phyloP scores from a whole-genome alignment of 2,329 filamentous ascomycete genomes.

The Neopestalotiopsis sp. region DNA sequence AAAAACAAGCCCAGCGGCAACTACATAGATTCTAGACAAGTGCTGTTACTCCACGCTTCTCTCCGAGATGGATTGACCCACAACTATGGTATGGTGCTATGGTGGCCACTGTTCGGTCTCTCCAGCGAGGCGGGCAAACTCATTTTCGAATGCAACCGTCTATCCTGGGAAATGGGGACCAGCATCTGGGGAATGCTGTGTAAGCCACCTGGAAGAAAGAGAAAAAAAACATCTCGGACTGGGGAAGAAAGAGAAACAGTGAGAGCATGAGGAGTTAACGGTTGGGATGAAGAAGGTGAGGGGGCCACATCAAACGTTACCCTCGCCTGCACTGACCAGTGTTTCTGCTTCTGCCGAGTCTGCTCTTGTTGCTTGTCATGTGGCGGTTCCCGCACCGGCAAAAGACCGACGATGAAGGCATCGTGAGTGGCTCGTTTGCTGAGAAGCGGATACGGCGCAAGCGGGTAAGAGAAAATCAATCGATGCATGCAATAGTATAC shows the following conservation, averaged over 20 bases:
- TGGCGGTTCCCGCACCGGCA: conserved; percentile 1
- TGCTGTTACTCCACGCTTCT: background rate
- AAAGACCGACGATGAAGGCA: background rate
- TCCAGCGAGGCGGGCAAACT: background rate
- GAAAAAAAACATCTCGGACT: background rate
- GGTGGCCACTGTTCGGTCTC: background rate
- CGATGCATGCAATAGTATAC: background rate
- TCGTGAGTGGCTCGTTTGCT: conserved; percentile 1
- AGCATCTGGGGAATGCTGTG: background rate
- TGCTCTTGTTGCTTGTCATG: background rate
- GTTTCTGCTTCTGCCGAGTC: background rate
- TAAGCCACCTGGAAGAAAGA: background rate
- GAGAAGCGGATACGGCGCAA: background rate
- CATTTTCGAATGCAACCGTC: background rate
- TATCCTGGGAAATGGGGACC: background rate
- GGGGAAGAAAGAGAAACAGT: background rate
- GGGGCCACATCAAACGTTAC: background rate
- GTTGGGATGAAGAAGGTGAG: background rate
- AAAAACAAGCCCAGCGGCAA: background rate
- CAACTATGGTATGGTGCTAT: background rate
- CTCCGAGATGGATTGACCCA: background rate
- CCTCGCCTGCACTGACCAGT: background rate
- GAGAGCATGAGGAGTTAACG: background rate
- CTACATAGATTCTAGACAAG: background rate
- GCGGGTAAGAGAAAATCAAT: background rate